phyloP scores from a whole-genome alignment of 2,329 filamentous ascomycete species.

The Pseudogymnoascus sp. region DNA sequence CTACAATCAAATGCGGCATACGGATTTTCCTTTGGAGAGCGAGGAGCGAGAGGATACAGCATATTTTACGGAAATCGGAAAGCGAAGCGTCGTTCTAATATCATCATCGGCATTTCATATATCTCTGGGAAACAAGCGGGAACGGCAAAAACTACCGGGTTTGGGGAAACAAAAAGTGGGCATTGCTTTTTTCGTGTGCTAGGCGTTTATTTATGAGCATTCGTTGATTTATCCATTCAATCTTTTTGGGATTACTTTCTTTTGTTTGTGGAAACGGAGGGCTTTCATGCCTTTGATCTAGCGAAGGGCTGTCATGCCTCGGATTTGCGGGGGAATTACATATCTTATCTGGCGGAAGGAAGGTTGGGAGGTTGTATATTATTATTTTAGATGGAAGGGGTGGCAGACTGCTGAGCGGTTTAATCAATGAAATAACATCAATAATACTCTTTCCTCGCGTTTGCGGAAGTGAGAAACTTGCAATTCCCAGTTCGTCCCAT shows the following conservation, averaged over 20 bases:
- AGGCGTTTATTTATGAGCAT: neutral
- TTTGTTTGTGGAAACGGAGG: neutral
- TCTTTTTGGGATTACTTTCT: neutral
- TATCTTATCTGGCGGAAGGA: neutral
- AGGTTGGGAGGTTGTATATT: neutral
- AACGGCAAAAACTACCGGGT: neutral
- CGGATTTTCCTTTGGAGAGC: no score
- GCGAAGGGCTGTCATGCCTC: neutral
- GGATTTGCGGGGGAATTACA: neutral
- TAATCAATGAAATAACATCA: neutral
- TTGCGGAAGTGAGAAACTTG: neutral
- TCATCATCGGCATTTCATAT: conserved; percentile 3
- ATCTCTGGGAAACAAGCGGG: neutral
- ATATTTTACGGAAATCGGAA: neutral
- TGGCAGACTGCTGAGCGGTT: neutral
- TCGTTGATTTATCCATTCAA: neutral
- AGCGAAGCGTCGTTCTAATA: neutral
- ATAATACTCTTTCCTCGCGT: neutral
- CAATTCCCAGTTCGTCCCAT: neutral
- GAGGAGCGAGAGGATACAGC: neutral
- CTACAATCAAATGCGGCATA: no score
- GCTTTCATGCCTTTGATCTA: no score
- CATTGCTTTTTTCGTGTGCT: neutral
- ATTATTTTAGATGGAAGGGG: neutral
- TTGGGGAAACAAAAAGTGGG: neutral